Percentiles rank a stretch among this genome's conserved stretches.
These are phyloP conservation scores for Pseudocercospora fuligena DNA, from an alignment of 2,329 filamentous ascomycete genomes.

Conservation along the genomic window DNA sequence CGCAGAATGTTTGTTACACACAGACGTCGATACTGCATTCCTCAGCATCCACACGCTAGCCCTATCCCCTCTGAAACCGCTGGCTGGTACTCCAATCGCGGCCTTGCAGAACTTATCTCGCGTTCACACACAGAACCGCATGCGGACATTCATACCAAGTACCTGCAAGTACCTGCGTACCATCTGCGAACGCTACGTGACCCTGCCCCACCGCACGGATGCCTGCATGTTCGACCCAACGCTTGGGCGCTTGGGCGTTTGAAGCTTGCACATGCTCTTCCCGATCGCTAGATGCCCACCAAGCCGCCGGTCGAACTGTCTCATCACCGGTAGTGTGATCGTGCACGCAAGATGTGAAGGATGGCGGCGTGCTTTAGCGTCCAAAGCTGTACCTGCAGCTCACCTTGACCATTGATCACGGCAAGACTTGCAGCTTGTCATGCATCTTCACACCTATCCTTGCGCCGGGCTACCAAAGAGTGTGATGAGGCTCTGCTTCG, in stretches of 20 bases:
- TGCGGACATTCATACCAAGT: constrained; percentile 20
- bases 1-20: constrained; percentile 32
- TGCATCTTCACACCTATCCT: constrained; percentile 9
- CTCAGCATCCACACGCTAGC: constrained; percentile 27
- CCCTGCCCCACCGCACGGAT: constrained; percentile 35
- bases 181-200: constrained; percentile 42
- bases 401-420: constrained; percentile 13
- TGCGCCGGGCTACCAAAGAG: constrained; percentile 6
- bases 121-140: constrained; percentile 23
- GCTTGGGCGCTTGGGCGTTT: constrained; percentile 34
- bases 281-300: constrained; percentile 21
- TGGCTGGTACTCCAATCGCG: constrained; percentile 23
- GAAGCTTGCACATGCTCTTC: constrained; percentile 28
- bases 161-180: constrained; percentile 37
- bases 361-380: constrained; percentile 25
- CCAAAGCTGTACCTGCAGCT: constrained; percentile 21
- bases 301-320: constrained; percentile 14
- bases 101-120: constrained; percentile 17
- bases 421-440: constrained; percentile 24
- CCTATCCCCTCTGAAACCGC: constrained; percentile 31
- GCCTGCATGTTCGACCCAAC: constrained; percentile 37
- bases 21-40: constrained; percentile 33
- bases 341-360: constrained; percentile 22
- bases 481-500: constrained; percentile 6
- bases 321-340: constrained; percentile 23